Base-by-base conservation (phyloP, 352 stramenopile genomes). In the Globisporangium yorkense region DNA sequence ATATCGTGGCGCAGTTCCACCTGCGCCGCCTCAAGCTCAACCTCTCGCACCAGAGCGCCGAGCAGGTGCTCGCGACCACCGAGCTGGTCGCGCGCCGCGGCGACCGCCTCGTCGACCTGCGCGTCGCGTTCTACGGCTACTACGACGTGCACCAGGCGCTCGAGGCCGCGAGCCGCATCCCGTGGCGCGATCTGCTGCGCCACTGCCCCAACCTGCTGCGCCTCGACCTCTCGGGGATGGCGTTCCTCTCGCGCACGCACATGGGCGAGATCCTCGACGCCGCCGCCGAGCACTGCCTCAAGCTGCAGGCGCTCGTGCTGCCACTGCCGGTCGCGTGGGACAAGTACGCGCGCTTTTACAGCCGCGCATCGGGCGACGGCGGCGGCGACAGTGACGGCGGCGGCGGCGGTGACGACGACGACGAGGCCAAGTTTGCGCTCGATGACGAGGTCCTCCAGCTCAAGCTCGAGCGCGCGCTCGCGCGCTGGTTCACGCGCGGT, bases 111-210 rank as follows among this genome's bases (percentile, higher is more conserved):
- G 57, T 71, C 27, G 75, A 85, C 43, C 49, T 85, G 6, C 65
- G 72, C 8, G 49, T 85, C 13, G 71, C 64, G n/a, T 63, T 85
- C 24, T 85, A 83, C 41, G 72, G 75, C 10, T 75, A 85, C 41
- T 67, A 62, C n/a, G 67, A 67, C n/a, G 27, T 48, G n/a, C 50
- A 58, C 37, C 24, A 67, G 4, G 68, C 61, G 6, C 51, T 70
- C 2, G 62, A 76, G 8, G 63, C 59, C 49, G 70, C 72, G 24
- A 57, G 44, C 13, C 45, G 57, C 31, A 12, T 48, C 5, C 43
- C 43, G 45, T 73, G 75, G 75, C 54, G 63, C 16, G 39, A 53
- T 3, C n/a, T 83, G 35, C 57, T 85, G 6, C 45, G 53, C n/a
- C 54, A 59, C 4, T 78, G 72, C 21, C 59, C 68, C 4, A 81